Base-by-base conservation (phyloP, 139 green algal species). In the Tetraselmis striata region DNA sequence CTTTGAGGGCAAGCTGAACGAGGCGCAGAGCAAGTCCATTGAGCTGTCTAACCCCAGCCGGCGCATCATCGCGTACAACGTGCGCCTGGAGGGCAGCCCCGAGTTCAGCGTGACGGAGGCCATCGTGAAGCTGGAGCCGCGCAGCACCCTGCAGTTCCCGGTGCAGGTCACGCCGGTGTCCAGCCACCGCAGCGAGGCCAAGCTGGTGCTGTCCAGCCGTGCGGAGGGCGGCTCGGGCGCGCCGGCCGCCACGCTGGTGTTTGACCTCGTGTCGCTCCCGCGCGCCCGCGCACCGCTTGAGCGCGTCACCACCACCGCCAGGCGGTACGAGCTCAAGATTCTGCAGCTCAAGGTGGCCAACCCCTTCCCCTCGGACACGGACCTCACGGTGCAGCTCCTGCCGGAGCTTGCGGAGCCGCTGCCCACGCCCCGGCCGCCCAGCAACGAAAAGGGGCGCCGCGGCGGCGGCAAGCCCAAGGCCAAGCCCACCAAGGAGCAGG, bases 41-140 rank as follows among this genome's bases (percentile, higher is more conserved):
- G 89, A 95, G 87, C 87, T 96, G 24, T 90, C 32, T 59, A 96
- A 96, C 85, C 92, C 93, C 30, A 83, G 75, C n/a, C 87, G 83
- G 23, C 88, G 88, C 30, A 59, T 85, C 59, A 90, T 96, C 59
- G 79, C 79, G 29, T 97, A 97, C 88, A 86, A 84, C 1, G 89
- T 85, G 0, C 84, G 89, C 1, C 76, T 97, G 74, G 89, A 95
- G 82, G 92, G 92, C 2, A 77, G 89, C 77, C 2, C 80, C 0
- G 92, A 95, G 83, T 97, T 97, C 78, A 75, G 74, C 23, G 80
- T 95, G 0, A 85, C 91, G 28, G 81, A 82, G 22, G 78, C 81
- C 28, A 82, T 85, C 1, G 76, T 97, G 18, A 85, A 87, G 23
- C 82, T 97, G 22, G 92, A 94, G 31, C 88, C 92, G 29, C 89